A percentile compares a stretch with the other conserved stretches of the same genome.
Conservation (phyloP, 2,329 filamentous ascomycete genomes). For the Shiraia sp. region DNA sequence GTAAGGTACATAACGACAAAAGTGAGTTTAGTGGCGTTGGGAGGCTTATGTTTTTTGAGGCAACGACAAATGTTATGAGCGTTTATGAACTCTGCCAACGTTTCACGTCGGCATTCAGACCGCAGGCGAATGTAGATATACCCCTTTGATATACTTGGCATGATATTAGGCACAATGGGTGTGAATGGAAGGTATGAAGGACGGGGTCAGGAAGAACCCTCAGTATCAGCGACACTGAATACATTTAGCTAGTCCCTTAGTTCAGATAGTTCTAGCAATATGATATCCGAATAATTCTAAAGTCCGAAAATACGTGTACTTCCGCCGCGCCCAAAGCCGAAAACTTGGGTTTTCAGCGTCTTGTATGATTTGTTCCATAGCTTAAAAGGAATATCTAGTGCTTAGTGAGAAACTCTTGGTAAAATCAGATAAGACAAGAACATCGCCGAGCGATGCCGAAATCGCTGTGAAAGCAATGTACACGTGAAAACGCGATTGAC, state of each 20-base stretch:
- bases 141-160: slow-evolving; percentile 6
- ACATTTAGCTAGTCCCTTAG: no score
- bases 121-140: slow-evolving; percentile 12
- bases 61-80: neutral
- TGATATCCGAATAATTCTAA: no score
- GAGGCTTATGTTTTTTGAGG: neutral
- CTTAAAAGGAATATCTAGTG: no score
- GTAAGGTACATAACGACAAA: neutral
- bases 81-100: neutral
- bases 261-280: no score
- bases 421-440: slow-evolving; percentile 6
- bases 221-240: no score
- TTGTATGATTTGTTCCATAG: no score
- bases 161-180: neutral
- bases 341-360: no score
- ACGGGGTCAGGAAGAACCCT: neutral
- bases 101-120: slow-evolving; percentile 9
- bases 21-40: neutral
- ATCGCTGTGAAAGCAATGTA: slow-evolving; percentile 1
- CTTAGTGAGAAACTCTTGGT: neutral
- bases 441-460: slow-evolving; percentile 2
- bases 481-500: slow-evolving; percentile 4
- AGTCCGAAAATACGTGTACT: no score
- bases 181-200: neutral
- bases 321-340: no score